Base-by-base conservation (phyloP, 2,329 filamentous ascomycete species). In the Ceratocystis diversiconidia region DNA sequence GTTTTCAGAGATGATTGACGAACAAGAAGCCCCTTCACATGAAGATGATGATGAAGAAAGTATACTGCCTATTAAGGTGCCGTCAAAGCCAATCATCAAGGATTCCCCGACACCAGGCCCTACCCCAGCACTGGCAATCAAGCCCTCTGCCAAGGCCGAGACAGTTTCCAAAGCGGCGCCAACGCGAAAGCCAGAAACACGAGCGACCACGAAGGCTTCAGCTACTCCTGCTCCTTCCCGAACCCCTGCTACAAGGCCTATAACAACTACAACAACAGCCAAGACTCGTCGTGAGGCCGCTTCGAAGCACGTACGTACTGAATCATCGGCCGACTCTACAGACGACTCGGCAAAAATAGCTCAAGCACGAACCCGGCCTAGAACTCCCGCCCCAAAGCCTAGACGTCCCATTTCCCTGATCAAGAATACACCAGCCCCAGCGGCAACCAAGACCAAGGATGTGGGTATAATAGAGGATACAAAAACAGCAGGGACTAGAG, bases 31-130 rank as follows among this genome's bases (percentile, higher is more conserved):
- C 5, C 32, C 48, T 25, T 50, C 57, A 32, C 61, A 60, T 22
- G 61, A 66, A 41, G 65, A 66, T 6, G 65, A 63, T 7, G 64
- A 65, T 5, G 64, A 62, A 15, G 64, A 65, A 15, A 66, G 65
- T 32, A 66, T 66, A 5, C 44, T 66, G 3, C 65, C 65, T 25
- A 66, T 66, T n/a, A 66, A 66, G 19, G 65, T 66, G n/a, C 61
- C 50, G 1, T 63, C 61, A 15, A 63, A 63, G 61, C 61, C 61
- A 5, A 22, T 63, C 4, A 32, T 50, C n/a, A 43, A 50, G 28
- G 25, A 25, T 32, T 17, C 52, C 8, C 8, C 52, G 10, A 17
- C 52, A 19, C 41, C n/a, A 8, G 55, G 55, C 1, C 65, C 61
- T 15, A 22, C 25, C n/a, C 19, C 50, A 36, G 50, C 41, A 4